Conservation (phyloP, 306 rosid genomes). For the Vigna trinervia region DNA sequence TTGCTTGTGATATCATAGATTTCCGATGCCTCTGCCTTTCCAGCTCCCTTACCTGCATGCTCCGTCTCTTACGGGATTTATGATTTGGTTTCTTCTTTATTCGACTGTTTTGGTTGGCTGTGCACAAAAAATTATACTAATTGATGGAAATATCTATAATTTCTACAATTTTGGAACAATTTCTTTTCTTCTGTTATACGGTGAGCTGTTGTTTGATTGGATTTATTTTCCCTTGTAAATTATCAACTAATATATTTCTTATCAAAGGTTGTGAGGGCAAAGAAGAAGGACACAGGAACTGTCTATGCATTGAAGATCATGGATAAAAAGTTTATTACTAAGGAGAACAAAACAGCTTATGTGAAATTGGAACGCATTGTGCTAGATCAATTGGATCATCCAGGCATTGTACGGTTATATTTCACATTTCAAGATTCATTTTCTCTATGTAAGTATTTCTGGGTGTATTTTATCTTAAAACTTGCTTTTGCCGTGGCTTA, state of each 20-base stretch:
- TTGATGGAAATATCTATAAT: background rate
- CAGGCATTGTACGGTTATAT: constrained; percentile 90
- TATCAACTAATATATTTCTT: constrained; percentile 31
- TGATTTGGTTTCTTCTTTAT: constrained; percentile 34
- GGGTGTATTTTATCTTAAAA: constrained; percentile 36
- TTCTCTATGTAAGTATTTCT: constrained; percentile 88
- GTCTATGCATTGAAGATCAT: constrained; percentile 97
- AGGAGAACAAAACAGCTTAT: constrained; percentile 97
- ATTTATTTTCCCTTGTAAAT: constrained; percentile 24
- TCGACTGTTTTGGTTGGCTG: constrained; percentile 17
- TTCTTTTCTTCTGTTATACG: constrained; percentile 6
- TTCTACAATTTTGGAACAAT: background rate
- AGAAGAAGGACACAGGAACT: constrained; percentile 88
- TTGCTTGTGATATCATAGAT: background rate
- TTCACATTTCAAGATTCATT: constrained; percentile 96
- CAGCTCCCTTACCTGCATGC: background rate
- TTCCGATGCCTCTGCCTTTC: constrained; percentile 1
- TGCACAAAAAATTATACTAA: constrained; percentile 1
- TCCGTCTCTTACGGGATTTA: background rate
- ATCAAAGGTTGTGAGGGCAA: constrained; percentile 95
- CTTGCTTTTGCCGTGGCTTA: constrained; percentile 24
- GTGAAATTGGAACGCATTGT: constrained; percentile 98
- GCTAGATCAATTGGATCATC: constrained; percentile 97
- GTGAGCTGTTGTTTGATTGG: constrained; percentile 26
- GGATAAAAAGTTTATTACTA: constrained; percentile 97